Conservation (phyloP, 2,329 filamentous ascomycete species). For the Diaporthe longicolla region DNA sequence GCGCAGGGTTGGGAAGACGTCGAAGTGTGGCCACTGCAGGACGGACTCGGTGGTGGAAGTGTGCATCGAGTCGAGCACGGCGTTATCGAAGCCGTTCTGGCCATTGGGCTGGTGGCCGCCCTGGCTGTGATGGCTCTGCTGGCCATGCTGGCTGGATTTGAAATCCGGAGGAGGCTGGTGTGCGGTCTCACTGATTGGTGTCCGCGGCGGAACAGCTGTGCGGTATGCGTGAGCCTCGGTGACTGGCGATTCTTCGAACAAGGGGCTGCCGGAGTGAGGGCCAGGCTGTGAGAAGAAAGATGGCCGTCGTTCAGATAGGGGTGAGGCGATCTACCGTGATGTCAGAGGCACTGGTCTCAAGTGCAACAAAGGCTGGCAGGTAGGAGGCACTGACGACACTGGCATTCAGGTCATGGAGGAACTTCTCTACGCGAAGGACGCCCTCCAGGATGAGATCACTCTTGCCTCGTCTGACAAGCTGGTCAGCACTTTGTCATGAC, state of each 20-base stretch:
- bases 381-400: conserved; percentile 52
- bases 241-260: conserved; percentile 44
- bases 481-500: background rate
- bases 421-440: conserved; percentile 62
- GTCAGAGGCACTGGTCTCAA: conserved; percentile 28
- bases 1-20: conserved; percentile 59
- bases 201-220: conserved; percentile 43
- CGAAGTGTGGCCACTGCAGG: conserved; percentile 66
- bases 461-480: conserved; percentile 58
- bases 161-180: conserved; percentile 31
- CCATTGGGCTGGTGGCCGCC: conserved; percentile 41
- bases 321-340: conserved; percentile 33
- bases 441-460: conserved; percentile 66
- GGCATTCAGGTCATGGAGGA: conserved; percentile 60
- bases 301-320: conserved; percentile 21
- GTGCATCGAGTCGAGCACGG: conserved; percentile 64
- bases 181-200: conserved; percentile 26
- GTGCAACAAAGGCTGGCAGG: background rate
- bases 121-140: conserved; percentile 46
- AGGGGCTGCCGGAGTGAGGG: conserved; percentile 47
- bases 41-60: conserved; percentile 65
- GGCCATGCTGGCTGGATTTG: conserved; percentile 34
- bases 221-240: conserved; percentile 39
- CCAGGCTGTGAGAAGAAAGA: conserved; percentile 40
- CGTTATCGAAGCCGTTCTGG: conserved; percentile 57